These are phyloP conservation scores for Sporobolomyces pararoseus DNA, from an alignment of 768 basidiomycete species.

Conservation along the genomic window DNA sequence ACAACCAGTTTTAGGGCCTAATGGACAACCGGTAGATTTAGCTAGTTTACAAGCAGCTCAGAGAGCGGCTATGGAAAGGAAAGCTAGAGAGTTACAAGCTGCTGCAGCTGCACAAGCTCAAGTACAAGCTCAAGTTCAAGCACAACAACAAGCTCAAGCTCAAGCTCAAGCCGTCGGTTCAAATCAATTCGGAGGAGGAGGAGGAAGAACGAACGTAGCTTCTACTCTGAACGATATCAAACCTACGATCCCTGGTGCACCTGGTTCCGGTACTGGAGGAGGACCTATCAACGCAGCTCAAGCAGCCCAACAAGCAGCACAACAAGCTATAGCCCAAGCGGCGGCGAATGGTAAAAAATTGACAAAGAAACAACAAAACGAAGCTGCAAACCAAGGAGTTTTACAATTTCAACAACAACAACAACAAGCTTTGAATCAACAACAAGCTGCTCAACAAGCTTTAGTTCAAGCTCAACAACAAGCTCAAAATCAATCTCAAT, in stretches of 20 bases:
- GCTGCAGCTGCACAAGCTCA: conserved; percentile 2
- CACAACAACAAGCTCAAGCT: neutral
- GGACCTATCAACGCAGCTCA: conserved; percentile 3
- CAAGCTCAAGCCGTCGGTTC: conserved; percentile 5
- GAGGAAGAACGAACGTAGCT: too few relatives aligned
- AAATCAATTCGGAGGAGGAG: neutral
- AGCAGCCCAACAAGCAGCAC: conserved; percentile 7
- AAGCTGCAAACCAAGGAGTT: conserved; percentile 12
- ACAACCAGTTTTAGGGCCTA: neutral
- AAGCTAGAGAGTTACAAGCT: conserved; percentile 25
- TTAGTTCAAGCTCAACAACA: conserved; percentile 28
- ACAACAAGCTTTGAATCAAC: conserved; percentile 22
- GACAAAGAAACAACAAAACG: conserved; percentile 38
- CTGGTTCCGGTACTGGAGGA: too few relatives aligned
- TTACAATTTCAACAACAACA: conserved; percentile 11
- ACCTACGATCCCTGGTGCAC: neutral
- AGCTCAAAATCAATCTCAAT: conserved; percentile 22
- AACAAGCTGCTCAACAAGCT: conserved; percentile 28
- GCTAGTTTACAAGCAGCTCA: conserved; percentile 33
- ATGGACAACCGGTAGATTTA: conserved; percentile 1
- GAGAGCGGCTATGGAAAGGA: conserved; percentile 26
- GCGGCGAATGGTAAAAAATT: conserved; percentile 30
- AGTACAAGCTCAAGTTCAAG: conserved; percentile 9
- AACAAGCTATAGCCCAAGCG: neutral
- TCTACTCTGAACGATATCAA: too few relatives aligned